Base-by-base conservation (phyloP, 495 filamentous ascomycete species). In the Sordaria brevicollis region DNA sequence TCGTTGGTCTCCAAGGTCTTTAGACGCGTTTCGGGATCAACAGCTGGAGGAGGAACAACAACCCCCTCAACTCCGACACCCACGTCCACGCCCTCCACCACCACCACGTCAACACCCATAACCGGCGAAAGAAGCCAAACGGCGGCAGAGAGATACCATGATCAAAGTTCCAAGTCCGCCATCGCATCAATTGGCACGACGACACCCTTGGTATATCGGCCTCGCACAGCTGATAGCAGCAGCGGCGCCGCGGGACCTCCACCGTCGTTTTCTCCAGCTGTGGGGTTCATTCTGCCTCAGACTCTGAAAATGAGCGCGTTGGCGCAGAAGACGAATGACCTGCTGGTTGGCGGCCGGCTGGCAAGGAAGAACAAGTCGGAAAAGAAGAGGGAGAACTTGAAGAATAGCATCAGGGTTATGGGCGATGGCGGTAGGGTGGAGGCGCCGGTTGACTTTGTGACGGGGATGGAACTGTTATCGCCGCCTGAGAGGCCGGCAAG, bases 1-100 rank as follows among this genome's bases (percentile, higher is more conserved):
- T 72, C 72, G 19, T 69, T 74, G 37, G 29, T 74, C 19, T 62
- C 70, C 67, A 71, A 65, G 33, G 67, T 74, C 31, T 72, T 74
- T 38, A 49, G 36, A 15, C 33, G 33, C 19, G 33, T 65, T 38
- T 19, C 17, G 43, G 31, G n/a, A 67, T 35, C 21, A 70, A 36
- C 37, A 31, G 25, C 49, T 15, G 31, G 19, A 70, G 21, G 21
- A 66, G 33, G n/a, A 35, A 8, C 66, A 65, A 21, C 15, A 62
- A 19, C n/a, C 21, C 17, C 67, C 35, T 67, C 67, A 11, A 19
- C 5, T 13, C 3, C 19, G 0, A 31, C 33, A 8, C 25, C 65
- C 38, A 37, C 36, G 13, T 15, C 38, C 21, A 57, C 69, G 2
- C 33, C 57, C 25, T 29, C 67, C 37, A 13, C 67, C 25, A 25